Conservation (phyloP, 2,329 filamentous ascomycete species). For the Colletotrichum chrysophilum region DNA sequence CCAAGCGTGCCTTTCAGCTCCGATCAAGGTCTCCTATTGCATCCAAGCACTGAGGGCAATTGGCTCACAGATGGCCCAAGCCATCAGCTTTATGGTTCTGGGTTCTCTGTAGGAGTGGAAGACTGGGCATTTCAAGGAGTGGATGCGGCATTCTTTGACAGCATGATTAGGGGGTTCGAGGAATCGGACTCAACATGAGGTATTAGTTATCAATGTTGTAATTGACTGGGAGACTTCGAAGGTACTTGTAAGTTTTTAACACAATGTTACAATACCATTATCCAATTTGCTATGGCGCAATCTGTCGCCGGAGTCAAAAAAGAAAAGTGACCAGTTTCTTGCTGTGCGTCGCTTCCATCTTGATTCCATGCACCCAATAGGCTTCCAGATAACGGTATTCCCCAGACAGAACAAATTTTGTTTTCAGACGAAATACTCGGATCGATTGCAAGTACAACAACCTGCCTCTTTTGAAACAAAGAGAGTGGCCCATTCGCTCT, state of each 20-base stretch:
- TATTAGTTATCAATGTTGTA: neutral
- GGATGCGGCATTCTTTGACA: constrained; percentile 37
- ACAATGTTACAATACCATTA: accelerated
- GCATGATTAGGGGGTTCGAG: neutral
- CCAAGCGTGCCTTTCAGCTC: neutral
- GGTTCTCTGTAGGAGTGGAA: constrained; percentile 26
- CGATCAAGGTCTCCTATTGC: neutral
- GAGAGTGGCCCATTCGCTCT: neutral
- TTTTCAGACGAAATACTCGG: neutral
- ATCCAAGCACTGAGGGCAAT: neutral
- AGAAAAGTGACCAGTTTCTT: accelerated
- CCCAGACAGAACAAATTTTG: accelerated
- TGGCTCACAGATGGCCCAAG: neutral
- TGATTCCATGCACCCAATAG: neutral
- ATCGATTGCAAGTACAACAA: accelerated
- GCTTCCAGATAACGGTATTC: neutral
- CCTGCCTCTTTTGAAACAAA: neutral
- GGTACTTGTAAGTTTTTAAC: accelerated
- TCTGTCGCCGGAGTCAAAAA: neutral
- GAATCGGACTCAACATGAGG: neutral
- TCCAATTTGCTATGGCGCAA: neutral
- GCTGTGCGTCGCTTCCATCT: accelerated
- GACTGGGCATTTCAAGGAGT: constrained; percentile 39
- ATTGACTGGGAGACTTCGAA: neutral
- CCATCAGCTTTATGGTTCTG: constrained; percentile 5